Evolutionary conservation across 805 yeast genomes (phyloP), one percentile per base, ranked within the genome.

Genomic region (Myxozyma monticola): DNA sequence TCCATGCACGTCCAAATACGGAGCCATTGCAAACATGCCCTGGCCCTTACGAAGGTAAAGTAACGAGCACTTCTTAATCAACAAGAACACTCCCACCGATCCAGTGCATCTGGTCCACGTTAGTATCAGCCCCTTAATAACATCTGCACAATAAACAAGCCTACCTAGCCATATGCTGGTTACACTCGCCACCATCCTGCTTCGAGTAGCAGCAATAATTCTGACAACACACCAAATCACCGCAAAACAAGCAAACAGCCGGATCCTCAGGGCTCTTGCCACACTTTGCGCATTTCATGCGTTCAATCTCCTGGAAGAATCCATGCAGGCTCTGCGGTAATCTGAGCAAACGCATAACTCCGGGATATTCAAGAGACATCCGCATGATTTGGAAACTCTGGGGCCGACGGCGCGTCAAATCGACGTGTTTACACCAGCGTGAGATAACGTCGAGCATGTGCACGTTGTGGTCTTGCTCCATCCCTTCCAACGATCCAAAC

Each of bases 211-310:
- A 15, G 81, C 77, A 35, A 72, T 66, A 54, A 71, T 79, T 42
- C 61, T 90, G 96, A n/a, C 82, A 69, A 54, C 82, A 81, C 20
- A 87, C 74, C 6, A 82, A 73, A 9, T 71, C 68, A 0, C 89
- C 93, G 68, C 99, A 93, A 54, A 83, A 84, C 47, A 91, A 68
- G 62, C 99, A 91, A 8, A 91, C 71, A 0, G 95, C 96, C 0
- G 96, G 93, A 57, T 90, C 95, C 2, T 68, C 54, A 0, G 76
- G 71, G 15, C 59, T 45, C 15, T 35, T 41, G 2, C 37, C 42
- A 40, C 74, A 72, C 74, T 60, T 64, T 68, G 20, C 12, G 71
- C 70, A 37, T 69, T 35, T 46, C 44, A 42, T 17, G 15, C 41
- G 45, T 17, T 45, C 45, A 6, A 77, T 72, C 31, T 77, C 72